Percentiles rank a stretch among this genome's conserved stretches.
Conservation (phyloP, 2,329 filamentous ascomycete genomes). For the Botrytis galanthina region DNA sequence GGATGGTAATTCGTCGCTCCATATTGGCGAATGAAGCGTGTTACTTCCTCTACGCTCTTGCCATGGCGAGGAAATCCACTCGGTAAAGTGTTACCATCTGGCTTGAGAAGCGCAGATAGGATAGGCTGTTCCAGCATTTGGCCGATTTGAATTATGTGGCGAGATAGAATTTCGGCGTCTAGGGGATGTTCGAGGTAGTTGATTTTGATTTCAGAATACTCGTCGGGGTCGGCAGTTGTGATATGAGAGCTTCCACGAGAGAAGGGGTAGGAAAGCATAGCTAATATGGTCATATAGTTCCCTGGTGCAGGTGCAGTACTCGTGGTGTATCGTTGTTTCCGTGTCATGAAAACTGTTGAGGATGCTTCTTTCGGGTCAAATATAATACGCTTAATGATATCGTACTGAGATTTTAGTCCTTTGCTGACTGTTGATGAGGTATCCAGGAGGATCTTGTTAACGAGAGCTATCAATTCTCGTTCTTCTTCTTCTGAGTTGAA, state of each 20-base stretch:
- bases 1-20: not conserved
- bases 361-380: not conserved
- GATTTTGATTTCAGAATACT: not conserved
- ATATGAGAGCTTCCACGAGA: not conserved
- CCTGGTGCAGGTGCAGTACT: not conserved
- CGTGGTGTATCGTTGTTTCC: not conserved
- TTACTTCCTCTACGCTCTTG: not conserved
- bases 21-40: not conserved
- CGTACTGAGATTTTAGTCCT: not conserved
- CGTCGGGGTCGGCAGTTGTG: not conserved
- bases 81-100: not conserved
- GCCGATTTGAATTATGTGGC: not conserved
- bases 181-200: not conserved
- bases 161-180: not conserved
- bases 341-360: not conserved
- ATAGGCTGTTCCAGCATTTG: not conserved
- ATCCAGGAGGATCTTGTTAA: not conserved
- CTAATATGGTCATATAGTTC: not conserved
- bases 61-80: not conserved
- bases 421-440: not conserved
- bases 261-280: not conserved
- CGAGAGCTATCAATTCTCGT: not conserved
- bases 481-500: not conserved
- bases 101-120: not conserved
- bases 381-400: not conserved